Evolutionary conservation across 2,329 filamentous ascomycete species (phyloP).

Genomic region (Pseudopyricularia cyperi): DNA sequence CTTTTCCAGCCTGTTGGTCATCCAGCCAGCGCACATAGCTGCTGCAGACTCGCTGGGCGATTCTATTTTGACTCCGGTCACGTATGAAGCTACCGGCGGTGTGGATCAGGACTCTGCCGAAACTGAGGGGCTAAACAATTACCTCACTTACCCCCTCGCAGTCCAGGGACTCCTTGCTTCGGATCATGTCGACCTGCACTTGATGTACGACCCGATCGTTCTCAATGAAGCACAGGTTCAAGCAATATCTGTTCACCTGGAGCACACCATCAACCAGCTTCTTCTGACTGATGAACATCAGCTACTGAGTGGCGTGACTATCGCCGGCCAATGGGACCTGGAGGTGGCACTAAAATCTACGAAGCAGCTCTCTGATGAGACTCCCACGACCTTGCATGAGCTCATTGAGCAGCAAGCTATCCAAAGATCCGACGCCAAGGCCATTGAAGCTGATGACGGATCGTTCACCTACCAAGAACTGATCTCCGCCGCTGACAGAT

Average conservation of each 20-base stretch:
- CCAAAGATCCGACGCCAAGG: background rate
- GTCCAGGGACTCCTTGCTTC: background rate
- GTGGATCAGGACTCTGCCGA: background rate
- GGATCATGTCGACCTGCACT: background rate
- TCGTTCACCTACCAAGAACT: background rate
- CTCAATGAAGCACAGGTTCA: background rate
- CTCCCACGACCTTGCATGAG: background rate
- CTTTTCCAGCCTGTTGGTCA: background rate
- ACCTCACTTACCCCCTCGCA: background rate
- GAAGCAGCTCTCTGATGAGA: background rate
- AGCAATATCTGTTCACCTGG: background rate
- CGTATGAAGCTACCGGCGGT: background rate
- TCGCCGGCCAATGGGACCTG: background rate
- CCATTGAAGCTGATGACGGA: background rate
- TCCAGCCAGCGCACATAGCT: background rate
- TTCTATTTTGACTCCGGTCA: background rate
- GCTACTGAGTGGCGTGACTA: background rate
- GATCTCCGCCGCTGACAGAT: background rate
- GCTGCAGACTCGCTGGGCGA: background rate
- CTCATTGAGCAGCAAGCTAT: background rate
- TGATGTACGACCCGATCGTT: background rate
- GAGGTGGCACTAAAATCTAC: background rate
- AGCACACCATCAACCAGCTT: background rate
- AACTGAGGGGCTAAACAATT: no score
- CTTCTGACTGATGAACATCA: background rate